phyloP scores from a whole-genome alignment of 1,284 basidiomycete species.

The Ceratobasidium sp. region DNA sequence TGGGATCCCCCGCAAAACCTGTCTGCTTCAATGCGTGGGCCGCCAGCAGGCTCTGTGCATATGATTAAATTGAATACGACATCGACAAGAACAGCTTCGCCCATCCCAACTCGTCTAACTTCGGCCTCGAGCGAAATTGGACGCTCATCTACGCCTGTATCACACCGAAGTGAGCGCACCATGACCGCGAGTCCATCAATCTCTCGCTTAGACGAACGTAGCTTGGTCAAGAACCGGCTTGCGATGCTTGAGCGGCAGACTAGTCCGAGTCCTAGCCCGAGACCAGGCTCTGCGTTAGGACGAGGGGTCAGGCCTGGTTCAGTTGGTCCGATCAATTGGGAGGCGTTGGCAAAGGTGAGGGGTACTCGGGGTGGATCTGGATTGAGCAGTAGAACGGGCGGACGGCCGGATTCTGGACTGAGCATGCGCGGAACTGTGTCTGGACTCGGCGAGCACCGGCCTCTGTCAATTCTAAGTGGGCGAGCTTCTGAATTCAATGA shows the following conservation, averaged over 20 bases:
- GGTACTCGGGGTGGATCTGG: background rate
- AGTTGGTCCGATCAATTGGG: conserved; percentile 13
- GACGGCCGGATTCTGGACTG: background rate
- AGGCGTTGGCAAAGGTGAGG: conserved; percentile 20
- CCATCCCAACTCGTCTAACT: background rate
- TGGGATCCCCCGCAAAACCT: background rate
- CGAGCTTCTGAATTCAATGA: background rate
- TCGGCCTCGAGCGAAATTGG: background rate
- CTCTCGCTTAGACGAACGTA: conserved; percentile 17
- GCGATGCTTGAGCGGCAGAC: conserved; percentile 20
- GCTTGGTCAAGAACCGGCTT: conserved; percentile 12
- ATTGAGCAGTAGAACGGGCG: background rate
- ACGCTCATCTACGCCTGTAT: background rate
- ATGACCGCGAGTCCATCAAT: conserved; percentile 29
- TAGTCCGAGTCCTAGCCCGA: background rate
- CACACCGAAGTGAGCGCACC: background rate
- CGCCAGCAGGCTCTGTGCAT: background rate
- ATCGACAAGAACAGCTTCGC: background rate
- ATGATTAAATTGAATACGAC: background rate
- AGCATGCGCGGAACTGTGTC: background rate
- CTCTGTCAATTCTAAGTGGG: background rate
- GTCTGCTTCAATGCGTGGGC: too few species aligned
- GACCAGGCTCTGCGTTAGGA: background rate
- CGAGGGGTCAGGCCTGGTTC: background rate
- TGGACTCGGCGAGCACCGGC: background rate